Base-by-base conservation (phyloP, 139 green algal species). In the Coelastrella sp. region DNA sequence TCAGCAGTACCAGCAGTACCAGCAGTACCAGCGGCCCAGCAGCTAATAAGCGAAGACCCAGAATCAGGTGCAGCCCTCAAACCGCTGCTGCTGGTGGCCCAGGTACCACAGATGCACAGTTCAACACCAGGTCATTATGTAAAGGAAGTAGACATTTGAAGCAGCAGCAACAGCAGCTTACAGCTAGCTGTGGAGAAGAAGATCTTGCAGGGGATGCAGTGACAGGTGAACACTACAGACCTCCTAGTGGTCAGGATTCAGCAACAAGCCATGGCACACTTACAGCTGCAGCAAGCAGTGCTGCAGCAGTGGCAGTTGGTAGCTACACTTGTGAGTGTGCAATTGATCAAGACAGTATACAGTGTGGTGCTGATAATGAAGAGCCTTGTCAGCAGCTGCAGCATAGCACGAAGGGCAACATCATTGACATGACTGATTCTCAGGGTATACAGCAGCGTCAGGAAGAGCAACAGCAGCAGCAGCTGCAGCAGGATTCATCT, bases 161-260 rank as follows among this genome's bases (percentile, higher is more conserved):
- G 37, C 75, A 82, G 50, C 50, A 82, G 51, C 75, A 82, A 51
- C 74, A 82, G 75, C 75, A 35, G 75, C 50, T 71, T 30, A 17
- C 35, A 27, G 41, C 25, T 6, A 13, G 27, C 13, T 43, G 41
- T 8, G 50, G 34, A 19, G 75, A 51, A 37, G 75, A 68, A 3
- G 75, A 82, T 7, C 23, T 51, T 15, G 75, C 5, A 35, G 32
- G 15, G 11, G 75, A 71, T 13, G 27, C 53, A 69, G 51, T 23
- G 51, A 51, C 5, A 69, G 50, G 9, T 23, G 68, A 51, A 17
- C 75, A 82, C 53, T 82, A 71, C 75, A 69, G 75, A 38, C 75
- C 75, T 71, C 32, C 35, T 51, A 51, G 17, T 48, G 30, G n/a
- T n/a, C n/a, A n/a, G n/a, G n/a, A n/a, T n/a, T n/a, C n/a, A n/a